Evolutionary conservation across 176 grass and related monocot genomes (phyloP).

Genomic region (Rhynchospora pubera): DNA sequence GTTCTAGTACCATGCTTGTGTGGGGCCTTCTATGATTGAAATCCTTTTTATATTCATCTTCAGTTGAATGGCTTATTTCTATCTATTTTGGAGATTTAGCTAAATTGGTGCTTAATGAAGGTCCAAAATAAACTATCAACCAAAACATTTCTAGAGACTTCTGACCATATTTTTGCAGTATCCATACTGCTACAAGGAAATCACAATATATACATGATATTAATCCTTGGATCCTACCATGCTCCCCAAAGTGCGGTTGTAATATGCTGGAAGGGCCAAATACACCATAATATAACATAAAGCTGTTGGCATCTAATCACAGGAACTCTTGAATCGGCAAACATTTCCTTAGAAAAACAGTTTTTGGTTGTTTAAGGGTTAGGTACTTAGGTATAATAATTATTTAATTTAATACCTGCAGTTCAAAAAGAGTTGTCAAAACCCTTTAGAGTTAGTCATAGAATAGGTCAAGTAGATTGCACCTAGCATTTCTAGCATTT

Average conservation of each 20-base stretch:
- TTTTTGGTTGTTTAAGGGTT: neutral
- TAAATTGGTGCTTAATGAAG: neutral
- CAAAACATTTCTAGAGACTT: neutral
- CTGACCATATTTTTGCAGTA: neutral
- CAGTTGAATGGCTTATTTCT: neutral
- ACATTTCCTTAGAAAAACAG: neutral
- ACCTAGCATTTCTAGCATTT: neutral
- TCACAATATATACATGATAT: neutral
- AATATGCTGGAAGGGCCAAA: neutral
- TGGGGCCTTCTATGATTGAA: no score
- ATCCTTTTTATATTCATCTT: neutral
- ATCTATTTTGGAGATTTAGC: neutral
- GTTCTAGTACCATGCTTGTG: no score
- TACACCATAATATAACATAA: neutral
- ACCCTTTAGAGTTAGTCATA: neutral
- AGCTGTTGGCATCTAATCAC: neutral
- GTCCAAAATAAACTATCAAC: neutral
- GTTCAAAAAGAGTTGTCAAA: neutral
- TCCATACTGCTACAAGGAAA: neutral
- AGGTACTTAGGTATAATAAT: no score
- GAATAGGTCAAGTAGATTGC: neutral
- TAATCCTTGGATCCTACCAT: neutral
- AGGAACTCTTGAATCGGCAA: neutral
- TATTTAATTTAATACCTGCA: no score
- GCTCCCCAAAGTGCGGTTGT: neutral